Conservation (phyloP, 106 monocot genomes). For the Iris macrosiphon region DNA sequence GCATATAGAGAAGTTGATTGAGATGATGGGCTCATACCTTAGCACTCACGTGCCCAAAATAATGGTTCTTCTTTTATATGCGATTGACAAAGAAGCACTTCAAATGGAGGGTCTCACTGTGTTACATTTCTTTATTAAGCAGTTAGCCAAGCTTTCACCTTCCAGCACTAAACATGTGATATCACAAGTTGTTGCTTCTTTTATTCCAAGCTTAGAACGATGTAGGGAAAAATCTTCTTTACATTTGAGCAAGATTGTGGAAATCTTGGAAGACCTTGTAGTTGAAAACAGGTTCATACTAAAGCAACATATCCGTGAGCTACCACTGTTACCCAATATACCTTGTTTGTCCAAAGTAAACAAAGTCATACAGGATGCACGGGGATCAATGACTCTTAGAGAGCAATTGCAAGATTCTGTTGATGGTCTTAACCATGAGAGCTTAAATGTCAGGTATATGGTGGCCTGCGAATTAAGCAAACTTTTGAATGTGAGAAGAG, state of each 20-base stretch:
- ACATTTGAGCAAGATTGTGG: slow-evolving; percentile 61
- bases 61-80: slow-evolving; percentile 87
- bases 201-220: slow-evolving; percentile 82
- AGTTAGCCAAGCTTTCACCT: slow-evolving; percentile 70
- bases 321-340: slow-evolving; percentile 81
- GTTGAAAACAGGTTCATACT: slow-evolving; percentile 50
- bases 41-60: slow-evolving; percentile 90
- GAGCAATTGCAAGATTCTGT: slow-evolving; percentile 79
- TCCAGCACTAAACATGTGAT: slow-evolving; percentile 84
- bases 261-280: slow-evolving; percentile 72
- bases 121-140: slow-evolving; percentile 77
- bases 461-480: slow-evolving; percentile 88
- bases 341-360: slow-evolving; percentile 73
- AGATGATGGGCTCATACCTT: slow-evolving; percentile 94
- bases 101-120: slow-evolving; percentile 69
- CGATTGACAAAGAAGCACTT: slow-evolving; percentile 83
- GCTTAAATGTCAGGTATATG: slow-evolving; percentile 97
- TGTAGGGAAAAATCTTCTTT: slow-evolving; percentile 39
- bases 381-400: slow-evolving; percentile 78
- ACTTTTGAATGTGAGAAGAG: slow-evolving; percentile 70
- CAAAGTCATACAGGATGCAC: slow-evolving; percentile 74
- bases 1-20: slow-evolving; percentile 76
- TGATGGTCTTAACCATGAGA: slow-evolving; percentile 91
- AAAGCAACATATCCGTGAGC: slow-evolving; percentile 79
- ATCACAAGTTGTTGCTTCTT: slow-evolving; percentile 89